Base-by-base conservation (phyloP, 2,329 filamentous ascomycete species). In the Elsinoe fawcettii region DNA sequence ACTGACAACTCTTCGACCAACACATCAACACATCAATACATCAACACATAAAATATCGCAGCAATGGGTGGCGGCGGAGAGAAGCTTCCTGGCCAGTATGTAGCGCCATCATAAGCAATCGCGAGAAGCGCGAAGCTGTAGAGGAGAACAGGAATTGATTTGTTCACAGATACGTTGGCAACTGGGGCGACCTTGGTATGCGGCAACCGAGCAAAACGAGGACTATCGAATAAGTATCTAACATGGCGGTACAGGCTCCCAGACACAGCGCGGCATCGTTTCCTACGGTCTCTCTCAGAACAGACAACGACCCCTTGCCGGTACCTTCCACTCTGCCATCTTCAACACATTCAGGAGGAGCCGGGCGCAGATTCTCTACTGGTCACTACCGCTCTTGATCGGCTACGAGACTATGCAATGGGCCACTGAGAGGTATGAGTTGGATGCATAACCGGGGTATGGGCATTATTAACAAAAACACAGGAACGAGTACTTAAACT, bases 321-420 rank as follows among this genome's bases (percentile, higher is more conserved):
- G 88, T 67, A 78, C 86, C 60, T 74, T 80, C 63, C 77, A 92
- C 74, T 87, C 86, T 65, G 92, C 91, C 69, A 76, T 97, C 78
- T 97, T 97, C 86, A 99, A 99, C 83, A 86, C 84, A 67, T 95
- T 87, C 82, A 86, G 93, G 74, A 85, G 93, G 69, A 88, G 87
- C 76, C 85, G 84, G 72, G 74, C 80, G 66, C 93, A 97, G 80
- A 84, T 95, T 65, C 84, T 97, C 66, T 99, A 91, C 82, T 85
- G 91, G 74, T 81, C 85, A 23, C 88, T 93, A 60, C 87, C 91
- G 37, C 76, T 96, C 66, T 67, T 93, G 63, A 73, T 80, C 65
- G 90, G 82, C 64, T 99, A 97, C 78, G 83, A 85, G 70, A 71
- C 83, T 64, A 88, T 97, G 86, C 76, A 87, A 71, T 99, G 93